phyloP scores from a whole-genome alignment of 805 yeast species.

The Candida hispaniensis region DNA sequence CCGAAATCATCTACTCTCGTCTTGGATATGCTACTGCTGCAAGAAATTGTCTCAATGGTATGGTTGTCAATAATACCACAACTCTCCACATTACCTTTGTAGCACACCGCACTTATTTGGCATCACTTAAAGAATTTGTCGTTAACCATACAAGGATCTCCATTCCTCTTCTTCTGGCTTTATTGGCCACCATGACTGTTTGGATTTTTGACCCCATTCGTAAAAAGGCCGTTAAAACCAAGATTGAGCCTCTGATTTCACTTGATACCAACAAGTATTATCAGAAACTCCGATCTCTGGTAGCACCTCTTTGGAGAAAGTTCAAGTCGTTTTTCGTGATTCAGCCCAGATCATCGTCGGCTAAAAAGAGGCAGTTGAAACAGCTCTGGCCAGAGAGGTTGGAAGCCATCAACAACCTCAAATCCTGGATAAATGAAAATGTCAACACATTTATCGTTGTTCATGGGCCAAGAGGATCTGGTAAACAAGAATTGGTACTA shows the following conservation, averaged over 20 bases:
- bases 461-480: constrained; percentile 93
- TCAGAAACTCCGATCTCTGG: not conserved
- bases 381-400: constrained; percentile 60
- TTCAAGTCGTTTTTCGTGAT: constrained; percentile 5
- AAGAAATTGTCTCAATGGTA: constrained; percentile 81
- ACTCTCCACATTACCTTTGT: constrained; percentile 62
- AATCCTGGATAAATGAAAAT: constrained; percentile 76
- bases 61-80: constrained; percentile 42
- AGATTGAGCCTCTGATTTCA: constrained; percentile 33
- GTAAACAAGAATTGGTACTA: constrained; percentile 69
- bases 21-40: constrained; percentile 71
- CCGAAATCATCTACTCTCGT: constrained; percentile 45
- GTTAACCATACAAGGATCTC: constrained; percentile 72
- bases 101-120: constrained; percentile 21
- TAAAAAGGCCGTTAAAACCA: constrained; percentile 62
- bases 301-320: constrained; percentile 3
- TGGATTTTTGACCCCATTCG: constrained; percentile 88
- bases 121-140: constrained; percentile 43
- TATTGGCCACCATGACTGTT: constrained; percentile 73
- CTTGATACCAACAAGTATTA: constrained; percentile 5
- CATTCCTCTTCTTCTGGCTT: constrained; percentile 67
- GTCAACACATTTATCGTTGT: constrained; percentile 83
- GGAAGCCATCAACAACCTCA: constrained; percentile 56
- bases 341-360: constrained; percentile 6
- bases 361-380: constrained; percentile 3